Evolutionary conservation across 495 filamentous ascomycete genomes (phyloP), one percentile per base, ranked within the genome.

Genomic region (Podospora pseudocomata): DNA sequence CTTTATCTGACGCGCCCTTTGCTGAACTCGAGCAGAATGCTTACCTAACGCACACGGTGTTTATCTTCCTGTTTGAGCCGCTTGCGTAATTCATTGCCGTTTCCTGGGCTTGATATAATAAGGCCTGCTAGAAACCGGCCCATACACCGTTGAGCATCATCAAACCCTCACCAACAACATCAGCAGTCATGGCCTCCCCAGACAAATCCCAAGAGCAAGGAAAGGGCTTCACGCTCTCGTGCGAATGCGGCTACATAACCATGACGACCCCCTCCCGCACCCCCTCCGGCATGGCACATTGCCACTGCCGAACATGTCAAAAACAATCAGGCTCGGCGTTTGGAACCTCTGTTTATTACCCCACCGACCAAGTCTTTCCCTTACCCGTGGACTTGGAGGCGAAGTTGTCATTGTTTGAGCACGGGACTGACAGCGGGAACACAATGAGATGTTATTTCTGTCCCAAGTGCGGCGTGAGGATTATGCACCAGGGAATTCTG

Each of bases 221-320:
- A 16, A 44, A 39, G 26, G 73, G 73, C 65, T 58, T 71, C 57
- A 75, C 74, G 11, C 71, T 78, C 32, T 76, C 79, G 53, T 88
- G 86, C 71, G 82, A 86, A 73, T 88, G 86, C 73, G 80, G 80
- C 34, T 68, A 76, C 67, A 76, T 86, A 20, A 64, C 70, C 44
- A 84, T 87, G 68, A 74, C 70, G 18, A 83, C 84, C 81, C 85
- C 27, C 65, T 72, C 3, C 65, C 75, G 23, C 66, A 68, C 30
- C 82, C 82, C 11, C 28, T 49, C 39, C 2, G 76, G 73, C 5
- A 70, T 85, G 26, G 85, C 80, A 70, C 76, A 80, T 76, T 88
- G 86, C 74, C 86, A 88, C 77, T 88, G 86, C 76, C 83, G 80
- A 27, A 75, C 84, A 65, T 88, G 86, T 70, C 83, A 78, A 23